Evolutionary conservation across 805 yeast genomes (phyloP).

Genomic region (Starmerella bombi): DNA sequence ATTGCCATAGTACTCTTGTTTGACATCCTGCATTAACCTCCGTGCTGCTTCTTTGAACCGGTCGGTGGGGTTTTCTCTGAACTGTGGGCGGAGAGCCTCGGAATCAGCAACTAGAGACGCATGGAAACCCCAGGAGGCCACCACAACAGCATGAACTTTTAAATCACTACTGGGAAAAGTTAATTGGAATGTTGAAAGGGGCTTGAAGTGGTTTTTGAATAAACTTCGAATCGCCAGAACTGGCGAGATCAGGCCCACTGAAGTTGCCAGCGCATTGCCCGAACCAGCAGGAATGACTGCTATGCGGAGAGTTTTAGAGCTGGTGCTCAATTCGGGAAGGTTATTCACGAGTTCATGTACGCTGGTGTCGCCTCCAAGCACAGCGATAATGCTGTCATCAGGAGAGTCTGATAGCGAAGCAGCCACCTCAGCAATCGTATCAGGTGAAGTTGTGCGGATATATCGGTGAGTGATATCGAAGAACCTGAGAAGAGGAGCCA

Average conservation of each 20-base stretch:
- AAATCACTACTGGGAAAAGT: slow-evolving; percentile 28
- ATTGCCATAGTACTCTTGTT: slow-evolving; percentile 41
- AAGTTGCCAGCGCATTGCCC: slow-evolving; percentile 67
- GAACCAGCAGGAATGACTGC: slow-evolving; percentile 61
- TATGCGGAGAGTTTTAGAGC: slow-evolving; percentile 11
- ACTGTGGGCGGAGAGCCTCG: slow-evolving; percentile 54
- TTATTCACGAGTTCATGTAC: slow-evolving; percentile 60
- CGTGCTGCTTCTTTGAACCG: slow-evolving; percentile 61
- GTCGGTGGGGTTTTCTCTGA: slow-evolving; percentile 35
- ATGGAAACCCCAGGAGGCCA: slow-evolving; percentile 75
- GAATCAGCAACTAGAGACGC: slow-evolving; percentile 73
- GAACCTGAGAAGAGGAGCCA: slow-evolving; percentile 27
- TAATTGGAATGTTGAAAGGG: slow-evolving; percentile 36
- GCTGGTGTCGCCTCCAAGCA: slow-evolving; percentile 81
- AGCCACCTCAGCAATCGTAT: slow-evolving; percentile 27
- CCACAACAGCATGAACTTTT: slow-evolving; percentile 34
- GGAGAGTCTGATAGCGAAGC: slow-evolving; percentile 22
- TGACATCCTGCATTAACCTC: slow-evolving; percentile 34
- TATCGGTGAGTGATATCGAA: slow-evolving; percentile 27
- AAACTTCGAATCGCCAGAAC: slow-evolving; percentile 24
- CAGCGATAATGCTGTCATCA: slow-evolving; percentile 34
- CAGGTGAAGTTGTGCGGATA: slow-evolving; percentile 25
- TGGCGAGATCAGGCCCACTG: slow-evolving; percentile 34
- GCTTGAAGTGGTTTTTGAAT: slow-evolving; percentile 20
- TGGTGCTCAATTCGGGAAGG: slow-evolving; percentile 18